Evolutionary conservation across 2,329 filamentous ascomycete species (phyloP), one percentile per base, ranked within the genome.

Genomic region (Fusarium lateritium): DNA sequence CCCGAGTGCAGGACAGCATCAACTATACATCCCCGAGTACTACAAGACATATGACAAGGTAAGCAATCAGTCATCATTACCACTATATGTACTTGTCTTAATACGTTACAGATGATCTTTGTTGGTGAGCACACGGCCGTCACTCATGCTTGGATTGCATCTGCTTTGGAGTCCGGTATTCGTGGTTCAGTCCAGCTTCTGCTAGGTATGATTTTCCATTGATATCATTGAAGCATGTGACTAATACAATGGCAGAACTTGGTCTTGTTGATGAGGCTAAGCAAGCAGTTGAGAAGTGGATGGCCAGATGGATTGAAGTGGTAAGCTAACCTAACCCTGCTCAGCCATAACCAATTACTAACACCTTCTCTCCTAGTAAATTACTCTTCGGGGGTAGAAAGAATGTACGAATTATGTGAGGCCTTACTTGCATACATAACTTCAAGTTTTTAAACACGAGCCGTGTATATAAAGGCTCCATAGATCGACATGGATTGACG

Each of bases 291-390:
- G 57, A 63, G 1, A 63, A 63, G 13, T 63, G 60, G 60, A 63
- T 63, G 60, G 60, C 60, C 0, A 63, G 60, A 22, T 63, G 60
- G 60, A 63, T 63, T 21, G 60, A 63, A 44, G 60, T 63, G 19
- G 58, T 63, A 24, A 34, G 60, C 26, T 3, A 0, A 3, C 5
- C 14, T 7, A 2, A 0, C 5, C 5, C 1, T 8, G 19, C 19
- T 15, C 9, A 0, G 2, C 24, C 4, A 2, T 26, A 0, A 8
- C 2, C 9, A 47, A 11, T 17, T 11, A 6, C 47, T 62, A 10
- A 62, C 11, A 2, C 4, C 19, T 7, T 4, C 7, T 24, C 17
- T 19, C 1, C 2, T 26, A 55, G 57, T 62, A 24, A 54, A 38
- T 9, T 6, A 46, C 8, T 4, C 26, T 28, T 28, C 6, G 26